phyloP scores from a whole-genome alignment of 306 rosid genomes.

The Biancaea sappan region DNA sequence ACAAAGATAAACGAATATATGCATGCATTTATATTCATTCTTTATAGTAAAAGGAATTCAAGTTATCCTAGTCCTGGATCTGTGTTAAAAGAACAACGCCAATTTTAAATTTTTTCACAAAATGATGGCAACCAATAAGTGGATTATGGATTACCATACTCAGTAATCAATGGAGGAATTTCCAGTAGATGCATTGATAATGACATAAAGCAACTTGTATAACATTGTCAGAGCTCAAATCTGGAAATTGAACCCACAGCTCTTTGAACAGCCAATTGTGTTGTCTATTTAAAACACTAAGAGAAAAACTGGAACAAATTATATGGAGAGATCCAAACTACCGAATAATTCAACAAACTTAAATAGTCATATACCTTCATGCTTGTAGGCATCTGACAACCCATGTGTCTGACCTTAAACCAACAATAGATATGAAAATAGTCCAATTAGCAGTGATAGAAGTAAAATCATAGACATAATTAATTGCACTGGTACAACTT shows the following conservation, averaged over 20 bases:
- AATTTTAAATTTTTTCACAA: not conserved
- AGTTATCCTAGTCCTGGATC: no score
- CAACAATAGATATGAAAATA: conserved; percentile 29
- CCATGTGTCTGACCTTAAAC: conserved; percentile 50
- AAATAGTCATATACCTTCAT: conserved; percentile 47
- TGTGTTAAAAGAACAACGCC: not conserved
- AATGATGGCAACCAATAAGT: not conserved
- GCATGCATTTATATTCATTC: not conserved
- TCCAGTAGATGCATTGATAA: not conserved
- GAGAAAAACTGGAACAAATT: not conserved
- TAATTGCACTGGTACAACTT: not conserved
- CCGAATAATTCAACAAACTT: conserved; percentile 9
- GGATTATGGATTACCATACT: not conserved
- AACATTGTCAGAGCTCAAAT: conserved; percentile 4
- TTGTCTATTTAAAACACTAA: not conserved
- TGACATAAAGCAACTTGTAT: conserved; percentile 1
- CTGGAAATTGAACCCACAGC: not conserved
- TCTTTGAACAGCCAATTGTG: not conserved
- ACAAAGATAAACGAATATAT: not conserved
- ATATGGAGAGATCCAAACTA: conserved; percentile 5
- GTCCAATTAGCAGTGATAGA: conserved; percentile 22
- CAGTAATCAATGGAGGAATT: not conserved
- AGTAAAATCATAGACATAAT: not conserved
- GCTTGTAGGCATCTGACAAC: conserved; percentile 41
- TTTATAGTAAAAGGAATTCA: not conserved